phyloP scores from a whole-genome alignment of 176 grass and related monocot genomes.

The Aegilops speltoides region DNA sequence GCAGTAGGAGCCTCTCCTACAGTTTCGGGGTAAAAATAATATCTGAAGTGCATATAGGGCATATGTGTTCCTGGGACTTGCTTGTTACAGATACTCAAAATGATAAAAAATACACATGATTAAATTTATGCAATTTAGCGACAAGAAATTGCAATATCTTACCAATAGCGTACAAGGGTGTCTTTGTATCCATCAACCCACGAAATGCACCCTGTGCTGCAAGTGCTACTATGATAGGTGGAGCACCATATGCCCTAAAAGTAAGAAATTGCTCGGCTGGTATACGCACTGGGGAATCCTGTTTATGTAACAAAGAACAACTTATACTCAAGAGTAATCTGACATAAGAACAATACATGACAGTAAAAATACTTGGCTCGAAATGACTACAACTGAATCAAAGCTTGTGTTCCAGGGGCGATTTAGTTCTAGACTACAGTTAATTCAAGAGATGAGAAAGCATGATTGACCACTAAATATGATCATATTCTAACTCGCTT shows the following conservation, averaged over 20 bases:
- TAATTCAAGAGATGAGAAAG: not conserved
- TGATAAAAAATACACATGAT: not conserved
- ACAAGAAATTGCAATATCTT: constrained; percentile 18
- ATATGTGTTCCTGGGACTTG: not conserved
- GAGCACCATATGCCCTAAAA: constrained; percentile 84
- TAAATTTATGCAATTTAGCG: not conserved
- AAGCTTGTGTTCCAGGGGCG: not conserved
- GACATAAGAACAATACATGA: not conserved
- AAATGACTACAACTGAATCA: not conserved
- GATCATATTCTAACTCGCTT: not conserved
- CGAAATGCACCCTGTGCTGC: constrained; percentile 95
- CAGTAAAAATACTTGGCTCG: not conserved
- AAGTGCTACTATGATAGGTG: constrained; percentile 88
- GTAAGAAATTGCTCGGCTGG: constrained; percentile 92
- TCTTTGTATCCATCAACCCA: constrained; percentile 92
- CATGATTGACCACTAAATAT: not conserved
- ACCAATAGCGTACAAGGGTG: constrained; percentile 91
- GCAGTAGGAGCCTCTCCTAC: not conserved
- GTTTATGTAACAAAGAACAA: constrained; percentile 16
- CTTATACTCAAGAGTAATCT: not conserved
- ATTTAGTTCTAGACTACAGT: not conserved
- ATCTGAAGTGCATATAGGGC: not conserved
- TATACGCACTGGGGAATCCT: constrained; percentile 84
- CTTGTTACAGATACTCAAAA: not conserved
- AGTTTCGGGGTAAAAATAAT: not conserved